Evolutionary conservation across 2,329 filamentous ascomycete genomes (phyloP), one percentile per base, ranked within the genome.

Genomic region (Fusarium albidum): DNA sequence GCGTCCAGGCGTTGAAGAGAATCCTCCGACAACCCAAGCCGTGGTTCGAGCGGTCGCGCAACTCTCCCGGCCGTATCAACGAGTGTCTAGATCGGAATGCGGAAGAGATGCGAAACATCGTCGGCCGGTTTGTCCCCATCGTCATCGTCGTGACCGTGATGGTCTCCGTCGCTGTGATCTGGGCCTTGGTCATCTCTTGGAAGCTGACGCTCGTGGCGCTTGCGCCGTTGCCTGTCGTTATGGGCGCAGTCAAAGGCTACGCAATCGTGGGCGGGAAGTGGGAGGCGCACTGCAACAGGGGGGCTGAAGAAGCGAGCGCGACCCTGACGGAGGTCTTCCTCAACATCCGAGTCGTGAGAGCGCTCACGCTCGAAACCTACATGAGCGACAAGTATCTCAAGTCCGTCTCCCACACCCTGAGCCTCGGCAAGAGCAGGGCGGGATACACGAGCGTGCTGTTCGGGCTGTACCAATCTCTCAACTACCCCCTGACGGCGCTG

Each of bases 101-200:
- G 0, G 92, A 98, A 69, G 92, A 96, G 68, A 93, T 95, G 84
- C 84, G 90, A 9, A 92, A 91, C 63, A 76, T 98, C 0, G 80
- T 96, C 0, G 89, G 90, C 3, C 84, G 89, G 2, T 96, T 96
- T 66, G 80, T 88, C 1, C 88, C 89, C 2, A 84, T 89, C 46
- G 72, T 89, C 1, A 78, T 93, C 12, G 83, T 88, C 9, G 86
- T 90, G 4, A 68, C 79, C 1, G 73, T 85, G 44, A 93, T 96
- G 81, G 79, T 90, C 14, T 50, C 75, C 1, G 82, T 89, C n/a
- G 86, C 91, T 0, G 66, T 95, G 7, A 66, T 82, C 3, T 97
- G 92, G 93, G 87, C 91, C 5, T 71, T 96, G 13, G 69, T 79
- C 1, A 82, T 89, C 26, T 88, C 87, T 37, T 96, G 92, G 92